Evolutionary conservation across 1,284 basidiomycete species (phyloP).

Genomic region (Irpex lacteus): DNA sequence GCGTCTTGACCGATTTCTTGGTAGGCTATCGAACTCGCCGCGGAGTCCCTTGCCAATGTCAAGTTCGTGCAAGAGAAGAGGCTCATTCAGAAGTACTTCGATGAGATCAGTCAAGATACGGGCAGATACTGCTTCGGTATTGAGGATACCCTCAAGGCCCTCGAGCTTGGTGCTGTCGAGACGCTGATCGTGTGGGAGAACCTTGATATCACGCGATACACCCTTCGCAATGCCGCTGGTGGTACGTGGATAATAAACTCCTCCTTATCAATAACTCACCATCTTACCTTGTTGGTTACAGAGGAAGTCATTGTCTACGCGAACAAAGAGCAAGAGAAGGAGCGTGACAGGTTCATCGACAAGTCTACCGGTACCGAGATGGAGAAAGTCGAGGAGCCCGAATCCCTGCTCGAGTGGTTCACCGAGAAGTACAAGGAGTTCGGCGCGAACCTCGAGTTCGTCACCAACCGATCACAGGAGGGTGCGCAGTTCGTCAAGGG

Average conservation of each 20-base stretch:
- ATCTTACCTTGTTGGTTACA: slow-evolving; percentile 24
- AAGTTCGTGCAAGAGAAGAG: slow-evolving; percentile 99
- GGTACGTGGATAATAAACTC: slow-evolving; percentile 44
- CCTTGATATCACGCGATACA: slow-evolving; percentile 83
- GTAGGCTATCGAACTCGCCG: slow-evolving; percentile 94
- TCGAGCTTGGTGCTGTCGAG: slow-evolving; percentile 96
- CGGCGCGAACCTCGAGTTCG: slow-evolving; percentile 91
- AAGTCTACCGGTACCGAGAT: slow-evolving; percentile 94
- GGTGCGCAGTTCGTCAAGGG: slow-evolving; percentile 99
- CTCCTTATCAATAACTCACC: background rate
- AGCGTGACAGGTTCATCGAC: slow-evolving; percentile 93
- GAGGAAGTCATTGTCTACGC: slow-evolving; percentile 83
- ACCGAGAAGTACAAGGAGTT: slow-evolving; percentile 99
- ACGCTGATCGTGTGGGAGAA: slow-evolving; percentile 99
- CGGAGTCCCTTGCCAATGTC: slow-evolving; percentile 95
- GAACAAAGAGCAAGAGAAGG: slow-evolving; percentile 83
- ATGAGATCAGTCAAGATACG: slow-evolving; percentile 98
- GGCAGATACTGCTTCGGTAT: slow-evolving; percentile 98
- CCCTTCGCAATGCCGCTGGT: slow-evolving; percentile 86
- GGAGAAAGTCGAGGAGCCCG: slow-evolving; percentile 83
- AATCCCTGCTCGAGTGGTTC: slow-evolving; percentile 94
- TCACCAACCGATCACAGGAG: slow-evolving; percentile 91
- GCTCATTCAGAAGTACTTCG: slow-evolving; percentile 97
- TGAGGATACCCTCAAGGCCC: slow-evolving; percentile 94
- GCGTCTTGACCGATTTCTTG: background rate